A percentile compares a stretch with the other conserved stretches of the same genome.
These are phyloP conservation scores for Ochetophila trinervis DNA, from an alignment of 306 rosid genomes.

Conservation along the genomic window DNA sequence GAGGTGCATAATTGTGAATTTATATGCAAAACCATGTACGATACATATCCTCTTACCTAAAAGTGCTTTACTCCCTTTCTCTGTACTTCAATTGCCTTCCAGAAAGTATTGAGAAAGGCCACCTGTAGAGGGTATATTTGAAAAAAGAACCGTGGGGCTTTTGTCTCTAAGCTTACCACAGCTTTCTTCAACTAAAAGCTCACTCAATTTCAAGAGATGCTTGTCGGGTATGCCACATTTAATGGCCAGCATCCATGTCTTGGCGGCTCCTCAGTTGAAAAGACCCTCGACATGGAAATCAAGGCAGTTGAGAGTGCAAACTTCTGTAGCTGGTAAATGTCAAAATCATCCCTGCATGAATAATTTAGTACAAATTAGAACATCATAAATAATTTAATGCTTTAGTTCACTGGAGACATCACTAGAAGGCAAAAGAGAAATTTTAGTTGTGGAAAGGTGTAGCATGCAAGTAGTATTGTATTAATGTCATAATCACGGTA, in stretches of 20 bases:
- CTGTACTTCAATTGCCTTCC: not conserved
- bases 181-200: slow-evolving; percentile 16
- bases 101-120: slow-evolving; percentile 1
- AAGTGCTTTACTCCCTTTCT: slow-evolving; percentile 22
- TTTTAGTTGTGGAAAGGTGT: slow-evolving; percentile 6
- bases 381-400: slow-evolving; percentile 14
- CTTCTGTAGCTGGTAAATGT: not conserved
- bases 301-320: slow-evolving; percentile 24
- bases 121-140: slow-evolving; percentile 2
- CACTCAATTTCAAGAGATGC: slow-evolving; percentile 11
- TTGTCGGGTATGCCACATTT: slow-evolving; percentile 25
- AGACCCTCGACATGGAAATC: slow-evolving; percentile 10
- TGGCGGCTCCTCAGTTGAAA: slow-evolving; percentile 14
- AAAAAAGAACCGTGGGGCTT: slow-evolving; percentile 10
- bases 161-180: slow-evolving; percentile 25
- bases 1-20: no score
- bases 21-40: no score
- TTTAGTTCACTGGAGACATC: not conserved
- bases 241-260: slow-evolving; percentile 20
- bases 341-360: slow-evolving; percentile 13
- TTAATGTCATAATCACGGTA: not conserved
- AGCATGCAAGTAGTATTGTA: slow-evolving; percentile 6
- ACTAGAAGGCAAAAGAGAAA: slow-evolving; percentile 14
- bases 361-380: slow-evolving; percentile 1
- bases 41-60: not conserved